Evolutionary conservation across 2,329 filamentous ascomycete species (phyloP).

Genomic region (Tolypocladium amazonense): DNA sequence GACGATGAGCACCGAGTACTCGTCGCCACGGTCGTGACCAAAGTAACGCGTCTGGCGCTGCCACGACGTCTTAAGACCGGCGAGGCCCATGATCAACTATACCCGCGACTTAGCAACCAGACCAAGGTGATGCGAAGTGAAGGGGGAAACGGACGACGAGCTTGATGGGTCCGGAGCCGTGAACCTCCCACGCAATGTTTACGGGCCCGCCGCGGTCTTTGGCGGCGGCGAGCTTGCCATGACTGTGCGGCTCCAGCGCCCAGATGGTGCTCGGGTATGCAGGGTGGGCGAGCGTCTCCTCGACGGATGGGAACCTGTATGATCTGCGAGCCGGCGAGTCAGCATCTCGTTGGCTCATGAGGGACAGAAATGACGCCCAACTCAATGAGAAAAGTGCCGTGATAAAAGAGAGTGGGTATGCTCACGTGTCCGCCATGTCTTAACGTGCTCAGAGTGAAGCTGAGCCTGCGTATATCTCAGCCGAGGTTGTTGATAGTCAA

Average conservation of each 20-base stretch:
- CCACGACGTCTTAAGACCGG: constrained; percentile 57
- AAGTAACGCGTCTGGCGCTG: constrained; percentile 78
- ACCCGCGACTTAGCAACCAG: not conserved
- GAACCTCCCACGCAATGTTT: constrained; percentile 68
- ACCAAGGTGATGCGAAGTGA: not conserved
- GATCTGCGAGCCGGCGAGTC: constrained; percentile 3
- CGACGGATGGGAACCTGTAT: constrained; percentile 30
- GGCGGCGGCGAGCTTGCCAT: constrained; percentile 55
- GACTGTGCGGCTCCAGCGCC: constrained; percentile 54
- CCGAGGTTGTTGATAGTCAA: not conserved
- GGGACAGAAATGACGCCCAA: not conserved
- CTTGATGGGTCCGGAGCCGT: constrained; percentile 63
- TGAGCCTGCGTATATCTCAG: not conserved
- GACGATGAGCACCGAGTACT: constrained; percentile 64
- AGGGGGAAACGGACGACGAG: constrained; percentile 51
- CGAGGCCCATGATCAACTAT: constrained; percentile 75
- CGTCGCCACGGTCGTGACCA: constrained; percentile 55
- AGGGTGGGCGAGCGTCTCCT: constrained; percentile 52
- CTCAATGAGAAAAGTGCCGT: not conserved
- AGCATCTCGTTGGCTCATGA: not conserved
- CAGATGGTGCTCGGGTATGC: constrained; percentile 58
- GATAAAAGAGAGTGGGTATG: not conserved
- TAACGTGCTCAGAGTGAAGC: not conserved
- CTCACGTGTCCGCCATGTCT: not conserved
- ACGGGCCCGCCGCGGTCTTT: constrained; percentile 62